Conservation (phyloP, 345 rosid species). For the Barbarea vulgaris region DNA sequence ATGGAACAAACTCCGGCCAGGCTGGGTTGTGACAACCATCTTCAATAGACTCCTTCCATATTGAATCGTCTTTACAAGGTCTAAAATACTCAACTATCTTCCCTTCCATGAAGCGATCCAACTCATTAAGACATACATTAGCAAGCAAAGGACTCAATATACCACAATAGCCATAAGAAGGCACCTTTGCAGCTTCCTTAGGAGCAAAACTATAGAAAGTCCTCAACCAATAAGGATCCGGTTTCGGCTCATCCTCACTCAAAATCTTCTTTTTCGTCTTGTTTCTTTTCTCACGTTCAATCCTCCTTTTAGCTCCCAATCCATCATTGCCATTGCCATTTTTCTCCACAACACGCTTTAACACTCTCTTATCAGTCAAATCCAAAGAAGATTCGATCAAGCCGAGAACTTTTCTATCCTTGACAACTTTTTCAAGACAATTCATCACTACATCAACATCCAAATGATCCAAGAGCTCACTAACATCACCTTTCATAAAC, state of each 20-base stretch:
- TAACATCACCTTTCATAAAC: slow-evolving; percentile 82
- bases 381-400: slow-evolving; percentile 63
- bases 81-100: slow-evolving; percentile 67
- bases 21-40: slow-evolving; percentile 96
- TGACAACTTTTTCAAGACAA: slow-evolving; percentile 62
- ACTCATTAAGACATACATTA: slow-evolving; percentile 79
- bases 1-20: slow-evolving; percentile 99
- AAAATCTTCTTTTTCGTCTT: slow-evolving; percentile 75
- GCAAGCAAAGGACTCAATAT: slow-evolving; percentile 91
- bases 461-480: slow-evolving; percentile 57
- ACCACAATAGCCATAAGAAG: slow-evolving; percentile 86
- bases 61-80: slow-evolving; percentile 77
- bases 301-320: slow-evolving; percentile 45
- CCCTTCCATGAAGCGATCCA: slow-evolving; percentile 80
- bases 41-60: slow-evolving; percentile 84
- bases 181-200: slow-evolving; percentile 83
- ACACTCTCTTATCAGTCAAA: slow-evolving; percentile 37
- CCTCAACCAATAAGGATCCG: slow-evolving; percentile 95
- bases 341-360: slow-evolving; percentile 28
- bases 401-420: slow-evolving; percentile 67
- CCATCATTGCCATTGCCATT: slow-evolving; percentile 41
- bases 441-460: slow-evolving; percentile 56
- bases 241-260: slow-evolving; percentile 84
- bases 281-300: slow-evolving; percentile 49
- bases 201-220: slow-evolving; percentile 86